These are phyloP conservation scores for Gaeumannomyces tritici DNA, from an alignment of 2,329 filamentous ascomycete genomes.

Conservation along the genomic window DNA sequence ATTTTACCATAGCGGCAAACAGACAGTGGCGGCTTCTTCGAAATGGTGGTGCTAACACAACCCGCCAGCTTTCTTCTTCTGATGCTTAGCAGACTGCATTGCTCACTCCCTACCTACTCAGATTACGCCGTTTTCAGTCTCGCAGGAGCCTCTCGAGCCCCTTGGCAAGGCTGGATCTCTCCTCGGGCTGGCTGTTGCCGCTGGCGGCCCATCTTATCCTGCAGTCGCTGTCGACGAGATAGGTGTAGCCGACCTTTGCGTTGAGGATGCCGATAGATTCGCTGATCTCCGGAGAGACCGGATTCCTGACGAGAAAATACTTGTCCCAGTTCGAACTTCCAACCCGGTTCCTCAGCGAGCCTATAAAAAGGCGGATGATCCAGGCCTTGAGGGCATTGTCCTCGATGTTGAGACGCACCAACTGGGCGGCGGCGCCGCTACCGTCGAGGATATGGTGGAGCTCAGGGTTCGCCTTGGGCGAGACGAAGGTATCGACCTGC, in stretches of 20 bases:
- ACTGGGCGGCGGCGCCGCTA: slow-evolving; percentile 49
- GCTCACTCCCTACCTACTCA: not conserved
- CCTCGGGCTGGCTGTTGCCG: slow-evolving; percentile 53
- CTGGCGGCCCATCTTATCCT: slow-evolving; percentile 93
- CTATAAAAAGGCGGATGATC: slow-evolving; percentile 47
- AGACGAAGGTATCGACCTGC: slow-evolving; percentile 67
- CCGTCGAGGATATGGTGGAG: slow-evolving; percentile 52
- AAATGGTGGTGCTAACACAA: not conserved
- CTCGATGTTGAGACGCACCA: slow-evolving; percentile 82
- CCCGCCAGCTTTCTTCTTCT: not conserved
- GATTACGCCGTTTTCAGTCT: slow-evolving; percentile 27
- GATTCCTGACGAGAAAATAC: slow-evolving; percentile 52
- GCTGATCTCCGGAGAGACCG: slow-evolving; percentile 49
- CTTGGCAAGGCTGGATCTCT: slow-evolving; percentile 57
- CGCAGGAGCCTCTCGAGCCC: slow-evolving; percentile 53
- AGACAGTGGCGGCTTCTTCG: not conserved
- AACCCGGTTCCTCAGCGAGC: slow-evolving; percentile 38
- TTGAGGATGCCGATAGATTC: slow-evolving; percentile 68
- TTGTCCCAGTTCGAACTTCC: slow-evolving; percentile 43
- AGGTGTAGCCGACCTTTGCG: slow-evolving; percentile 87
- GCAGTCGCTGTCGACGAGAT: slow-evolving; percentile 78
- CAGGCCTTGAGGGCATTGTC: slow-evolving; percentile 61
- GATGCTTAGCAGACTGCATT: not conserved
- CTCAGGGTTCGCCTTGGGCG: slow-evolving; percentile 55
- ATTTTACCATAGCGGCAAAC: not conserved